Evolutionary conservation across 495 filamentous ascomycete genomes (phyloP).

Genomic region (Penicillium coffeae): DNA sequence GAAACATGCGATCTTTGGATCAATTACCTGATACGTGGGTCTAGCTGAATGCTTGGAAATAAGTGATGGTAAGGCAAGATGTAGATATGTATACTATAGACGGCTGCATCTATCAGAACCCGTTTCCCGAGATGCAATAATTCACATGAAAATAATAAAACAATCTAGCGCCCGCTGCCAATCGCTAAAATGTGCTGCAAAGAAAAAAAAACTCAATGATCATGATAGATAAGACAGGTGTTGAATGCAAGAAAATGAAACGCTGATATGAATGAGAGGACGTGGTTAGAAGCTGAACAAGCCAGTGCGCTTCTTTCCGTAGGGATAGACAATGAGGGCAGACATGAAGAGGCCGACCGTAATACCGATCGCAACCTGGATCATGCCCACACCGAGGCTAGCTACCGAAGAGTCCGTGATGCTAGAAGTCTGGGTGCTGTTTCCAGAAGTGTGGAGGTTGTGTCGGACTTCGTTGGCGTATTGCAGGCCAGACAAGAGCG

Average conservation of each 20-base stretch:
- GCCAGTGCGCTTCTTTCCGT: conserved; percentile 82
- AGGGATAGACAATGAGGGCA: conserved; percentile 80
- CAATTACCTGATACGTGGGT: no score
- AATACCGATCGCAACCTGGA: conserved; percentile 90
- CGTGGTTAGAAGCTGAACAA: conserved; percentile 86
- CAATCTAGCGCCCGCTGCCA: not conserved
- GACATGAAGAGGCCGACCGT: conserved; percentile 86
- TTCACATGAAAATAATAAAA: not conserved
- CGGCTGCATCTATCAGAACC: not conserved
- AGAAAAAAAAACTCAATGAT: not conserved
- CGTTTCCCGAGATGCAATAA: not conserved
- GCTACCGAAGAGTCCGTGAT: conserved; percentile 54
- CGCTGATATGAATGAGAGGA: not conserved
- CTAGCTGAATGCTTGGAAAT: no score
- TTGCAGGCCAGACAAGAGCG: conserved; percentile 70
- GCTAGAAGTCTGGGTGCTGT: conserved; percentile 36
- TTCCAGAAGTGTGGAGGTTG: conserved; percentile 39
- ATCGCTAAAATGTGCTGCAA: conserved; percentile 4
- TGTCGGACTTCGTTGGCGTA: conserved; percentile 69
- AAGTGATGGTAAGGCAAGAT: no score
- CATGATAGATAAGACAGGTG: conserved; percentile 1
- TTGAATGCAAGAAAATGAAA: not conserved
- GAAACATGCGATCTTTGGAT: no score
- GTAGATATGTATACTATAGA: not conserved
- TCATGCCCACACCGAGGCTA: conserved; percentile 79